Evolutionary conservation across 2,329 filamentous ascomycete species (phyloP).

Genomic region (Calonectria crousiana): DNA sequence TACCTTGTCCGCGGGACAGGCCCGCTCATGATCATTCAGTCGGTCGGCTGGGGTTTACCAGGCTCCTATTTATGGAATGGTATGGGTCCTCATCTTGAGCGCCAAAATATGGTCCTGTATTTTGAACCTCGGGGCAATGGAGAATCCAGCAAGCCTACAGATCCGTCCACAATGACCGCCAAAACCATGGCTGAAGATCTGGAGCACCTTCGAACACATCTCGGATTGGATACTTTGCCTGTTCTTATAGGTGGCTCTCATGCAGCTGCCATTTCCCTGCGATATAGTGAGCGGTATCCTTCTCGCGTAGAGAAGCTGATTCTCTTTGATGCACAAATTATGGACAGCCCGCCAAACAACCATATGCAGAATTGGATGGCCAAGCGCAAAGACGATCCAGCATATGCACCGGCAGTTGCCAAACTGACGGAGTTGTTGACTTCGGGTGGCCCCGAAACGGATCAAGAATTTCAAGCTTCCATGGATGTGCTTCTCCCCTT

Average conservation of each 20-base stretch:
- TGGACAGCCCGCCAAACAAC: slow-evolving; percentile 12
- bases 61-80: slow-evolving; percentile 16
- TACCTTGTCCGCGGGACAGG: slow-evolving; percentile 15
- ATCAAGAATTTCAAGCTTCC: slow-evolving; percentile 6
- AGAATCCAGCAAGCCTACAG: slow-evolving; percentile 1
- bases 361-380: not conserved
- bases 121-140: slow-evolving; percentile 19
- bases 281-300: slow-evolving; percentile 10
- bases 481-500: slow-evolving; percentile 10
- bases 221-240: not conserved
- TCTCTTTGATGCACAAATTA: slow-evolving; percentile 4
- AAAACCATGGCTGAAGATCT: slow-evolving; percentile 20
- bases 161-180: slow-evolving; percentile 9
- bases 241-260: slow-evolving; percentile 8
- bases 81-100: slow-evolving; percentile 7
- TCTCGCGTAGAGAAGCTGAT: slow-evolving; percentile 9
- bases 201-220: slow-evolving; percentile 8
- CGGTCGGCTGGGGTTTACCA: slow-evolving; percentile 14
- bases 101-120: slow-evolving; percentile 11
- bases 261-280: slow-evolving; percentile 2
- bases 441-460: slow-evolving; percentile 7
- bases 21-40: slow-evolving; percentile 2
- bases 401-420: not conserved
- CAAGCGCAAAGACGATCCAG: slow-evolving; percentile 9
- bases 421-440: not conserved